Conservation (phyloP, 805 yeast species). For the Metschnikowia bowlesiae region DNA sequence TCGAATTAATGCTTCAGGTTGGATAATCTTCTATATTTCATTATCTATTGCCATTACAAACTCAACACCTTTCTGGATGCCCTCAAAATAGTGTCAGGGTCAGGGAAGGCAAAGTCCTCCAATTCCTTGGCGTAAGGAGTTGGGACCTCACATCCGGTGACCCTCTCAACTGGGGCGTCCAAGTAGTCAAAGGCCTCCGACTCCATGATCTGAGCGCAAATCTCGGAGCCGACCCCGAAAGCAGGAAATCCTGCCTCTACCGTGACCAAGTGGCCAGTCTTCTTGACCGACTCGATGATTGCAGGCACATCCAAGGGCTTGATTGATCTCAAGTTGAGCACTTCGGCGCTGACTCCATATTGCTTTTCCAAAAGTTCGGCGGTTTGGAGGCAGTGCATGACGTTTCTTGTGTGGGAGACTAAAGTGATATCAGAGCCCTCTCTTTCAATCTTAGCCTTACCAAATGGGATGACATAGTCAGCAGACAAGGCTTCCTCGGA, state of each 20-base stretch:
- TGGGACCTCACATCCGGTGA: conserved; percentile 99
- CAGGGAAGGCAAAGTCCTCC: conserved; percentile 99
- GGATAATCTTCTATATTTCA: background rate
- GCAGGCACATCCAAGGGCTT: conserved; percentile 92
- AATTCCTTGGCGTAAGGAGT: conserved; percentile 96
- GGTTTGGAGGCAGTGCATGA: conserved; percentile 79
- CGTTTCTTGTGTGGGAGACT: conserved; percentile 90
- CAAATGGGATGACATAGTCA: conserved; percentile 89
- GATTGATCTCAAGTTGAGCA: conserved; percentile 90
- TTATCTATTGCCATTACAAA: conserved; percentile 36
- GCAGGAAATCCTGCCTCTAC: conserved; percentile 98
- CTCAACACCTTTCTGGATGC: conserved; percentile 79
- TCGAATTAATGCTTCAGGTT: background rate
- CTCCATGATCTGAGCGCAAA: conserved; percentile 97
- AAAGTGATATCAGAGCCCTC: conserved; percentile 89
- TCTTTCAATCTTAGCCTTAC: conserved; percentile 91
- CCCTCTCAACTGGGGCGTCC: conserved; percentile 98
- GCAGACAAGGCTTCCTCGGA: conserved; percentile 84
- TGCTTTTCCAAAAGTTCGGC: conserved; percentile 82
- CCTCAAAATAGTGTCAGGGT: conserved; percentile 81
- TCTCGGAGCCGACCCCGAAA: conserved; percentile 98
- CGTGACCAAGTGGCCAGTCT: conserved; percentile 93
- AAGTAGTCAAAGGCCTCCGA: conserved; percentile 96
- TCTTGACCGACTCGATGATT: conserved; percentile 82
- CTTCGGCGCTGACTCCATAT: conserved; percentile 87